Conservation (phyloP, 202 grass and related monocot genomes). For the Dendrocalamus latiflorus region DNA sequence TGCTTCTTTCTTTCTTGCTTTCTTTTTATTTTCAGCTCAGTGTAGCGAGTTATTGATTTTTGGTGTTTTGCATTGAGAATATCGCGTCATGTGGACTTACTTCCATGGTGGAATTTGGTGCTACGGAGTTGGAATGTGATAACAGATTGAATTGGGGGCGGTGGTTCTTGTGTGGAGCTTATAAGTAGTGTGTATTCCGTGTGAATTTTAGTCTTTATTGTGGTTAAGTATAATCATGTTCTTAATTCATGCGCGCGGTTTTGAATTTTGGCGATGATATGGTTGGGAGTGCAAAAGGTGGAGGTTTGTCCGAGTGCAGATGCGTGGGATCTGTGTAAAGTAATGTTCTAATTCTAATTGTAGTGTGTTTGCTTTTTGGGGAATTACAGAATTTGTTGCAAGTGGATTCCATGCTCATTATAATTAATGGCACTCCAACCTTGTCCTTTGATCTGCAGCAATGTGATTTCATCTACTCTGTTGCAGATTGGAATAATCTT, state of each 20-base stretch:
- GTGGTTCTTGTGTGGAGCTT: not conserved
- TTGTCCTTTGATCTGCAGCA: not conserved
- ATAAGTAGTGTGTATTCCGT: not conserved
- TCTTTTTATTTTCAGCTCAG: not conserved
- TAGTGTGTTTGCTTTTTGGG: not conserved
- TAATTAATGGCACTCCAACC: not conserved
- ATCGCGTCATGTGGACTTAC: not conserved
- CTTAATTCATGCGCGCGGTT: not conserved
- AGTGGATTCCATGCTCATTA: not conserved
- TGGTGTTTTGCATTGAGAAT: not conserved
- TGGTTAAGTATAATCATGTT: not conserved
- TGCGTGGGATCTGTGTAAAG: not conserved
- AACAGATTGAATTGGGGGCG: not conserved
- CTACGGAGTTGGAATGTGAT: not conserved
- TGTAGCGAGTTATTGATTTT: not conserved
- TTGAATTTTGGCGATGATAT: not conserved
- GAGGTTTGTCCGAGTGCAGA: not conserved
- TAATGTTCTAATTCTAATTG: not conserved
- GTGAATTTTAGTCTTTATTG: not conserved
- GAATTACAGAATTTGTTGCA: not conserved
- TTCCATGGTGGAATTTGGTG: not conserved
- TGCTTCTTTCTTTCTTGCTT: not conserved
- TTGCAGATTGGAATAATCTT: not conserved
- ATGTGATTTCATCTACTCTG: not conserved
- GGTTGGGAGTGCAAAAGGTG: conserved; percentile 2